Evolutionary conservation across 108 stramenopile genomes (phyloP).

Genomic region (Bacterosira constricta): DNA sequence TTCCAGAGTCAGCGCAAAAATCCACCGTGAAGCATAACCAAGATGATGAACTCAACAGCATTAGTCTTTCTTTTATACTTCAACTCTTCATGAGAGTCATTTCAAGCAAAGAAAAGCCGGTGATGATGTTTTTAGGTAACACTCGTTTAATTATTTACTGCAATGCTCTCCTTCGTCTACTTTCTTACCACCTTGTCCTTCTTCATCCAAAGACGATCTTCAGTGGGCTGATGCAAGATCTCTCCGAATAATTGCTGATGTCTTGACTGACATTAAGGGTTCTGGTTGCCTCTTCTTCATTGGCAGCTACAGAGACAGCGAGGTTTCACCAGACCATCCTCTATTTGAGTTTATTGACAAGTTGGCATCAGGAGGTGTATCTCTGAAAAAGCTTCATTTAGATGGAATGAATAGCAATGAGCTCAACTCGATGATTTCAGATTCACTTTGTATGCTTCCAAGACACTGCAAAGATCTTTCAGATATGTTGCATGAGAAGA

Average conservation of each 20-base stretch:
- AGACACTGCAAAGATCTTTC: constrained; percentile 18
- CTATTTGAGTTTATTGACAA: constrained; percentile 19
- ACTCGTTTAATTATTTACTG: too few species aligned
- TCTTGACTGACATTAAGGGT: constrained; percentile 28
- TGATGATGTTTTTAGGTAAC: constrained; percentile 37
- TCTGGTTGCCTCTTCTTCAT: constrained; percentile 33
- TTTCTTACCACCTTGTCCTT: too few species aligned
- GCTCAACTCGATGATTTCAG: constrained; percentile 37
- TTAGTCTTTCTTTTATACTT: constrained; percentile 37
- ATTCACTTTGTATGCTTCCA: constrained; percentile 32
- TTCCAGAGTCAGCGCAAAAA: neutral
- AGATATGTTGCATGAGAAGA: constrained; percentile 22
- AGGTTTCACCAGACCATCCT: constrained; percentile 25
- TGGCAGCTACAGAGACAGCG: constrained; percentile 43
- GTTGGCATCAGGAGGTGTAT: constrained; percentile 7
- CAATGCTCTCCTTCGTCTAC: too few species aligned
- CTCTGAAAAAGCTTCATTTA: neutral
- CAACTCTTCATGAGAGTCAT: constrained; percentile 39
- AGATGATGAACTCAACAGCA: constrained; percentile 7
- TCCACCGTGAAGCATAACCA: neutral
- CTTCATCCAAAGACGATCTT: too few species aligned
- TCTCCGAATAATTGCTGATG: constrained; percentile 21
- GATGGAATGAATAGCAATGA: constrained; percentile 25
- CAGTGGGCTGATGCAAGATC: constrained; percentile 40
- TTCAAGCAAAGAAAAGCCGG: constrained; percentile 27